A percentile compares a stretch with the other conserved stretches of the same genome.
Conservation (phyloP, 1,284 basidiomycete species). For the Cerioporus squamosus region DNA sequence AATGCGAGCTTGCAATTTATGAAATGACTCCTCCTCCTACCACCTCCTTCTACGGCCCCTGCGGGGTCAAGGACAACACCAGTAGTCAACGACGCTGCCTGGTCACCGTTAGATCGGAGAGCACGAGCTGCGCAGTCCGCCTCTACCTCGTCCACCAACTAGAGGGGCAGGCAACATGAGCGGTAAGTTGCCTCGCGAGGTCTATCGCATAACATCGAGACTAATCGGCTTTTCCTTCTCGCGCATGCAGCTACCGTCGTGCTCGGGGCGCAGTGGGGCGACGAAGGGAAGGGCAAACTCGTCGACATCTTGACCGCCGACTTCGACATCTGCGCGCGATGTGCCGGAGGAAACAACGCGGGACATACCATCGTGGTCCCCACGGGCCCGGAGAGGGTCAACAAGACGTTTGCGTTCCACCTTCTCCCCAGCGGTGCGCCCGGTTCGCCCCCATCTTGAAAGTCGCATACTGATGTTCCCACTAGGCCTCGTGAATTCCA, state of each 20-base stretch:
- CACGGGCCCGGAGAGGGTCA: constrained; percentile 61
- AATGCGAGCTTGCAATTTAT: constrained; percentile 49
- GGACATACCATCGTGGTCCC: constrained; percentile 97
- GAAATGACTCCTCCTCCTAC: constrained; percentile 20
- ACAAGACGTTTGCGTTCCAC: constrained; percentile 95
- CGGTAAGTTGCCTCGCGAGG: neutral
- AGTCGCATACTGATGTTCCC: neutral
- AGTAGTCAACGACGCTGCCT: neutral
- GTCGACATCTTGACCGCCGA: constrained; percentile 92
- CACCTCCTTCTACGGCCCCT: neutral
- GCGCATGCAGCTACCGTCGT: constrained; percentile 68
- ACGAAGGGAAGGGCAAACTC: constrained; percentile 96
- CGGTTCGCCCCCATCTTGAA: neutral
- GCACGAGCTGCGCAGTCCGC: constrained; percentile 60
- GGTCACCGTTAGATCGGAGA: constrained; percentile 10
- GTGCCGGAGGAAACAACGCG: constrained; percentile 98
- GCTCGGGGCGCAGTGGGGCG: constrained; percentile 93
- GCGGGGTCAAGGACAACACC: neutral
- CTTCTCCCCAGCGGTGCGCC: constrained; percentile 88
- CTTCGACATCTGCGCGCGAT: constrained; percentile 92
- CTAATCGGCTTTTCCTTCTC: neutral
- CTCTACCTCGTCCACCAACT: neutral
- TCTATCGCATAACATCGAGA: neutral
- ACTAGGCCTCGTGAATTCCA: constrained; percentile 87
- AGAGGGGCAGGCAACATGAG: neutral